phyloP scores from a whole-genome alignment of 345 rosid genomes.

The Eucalyptus curtisii region DNA sequence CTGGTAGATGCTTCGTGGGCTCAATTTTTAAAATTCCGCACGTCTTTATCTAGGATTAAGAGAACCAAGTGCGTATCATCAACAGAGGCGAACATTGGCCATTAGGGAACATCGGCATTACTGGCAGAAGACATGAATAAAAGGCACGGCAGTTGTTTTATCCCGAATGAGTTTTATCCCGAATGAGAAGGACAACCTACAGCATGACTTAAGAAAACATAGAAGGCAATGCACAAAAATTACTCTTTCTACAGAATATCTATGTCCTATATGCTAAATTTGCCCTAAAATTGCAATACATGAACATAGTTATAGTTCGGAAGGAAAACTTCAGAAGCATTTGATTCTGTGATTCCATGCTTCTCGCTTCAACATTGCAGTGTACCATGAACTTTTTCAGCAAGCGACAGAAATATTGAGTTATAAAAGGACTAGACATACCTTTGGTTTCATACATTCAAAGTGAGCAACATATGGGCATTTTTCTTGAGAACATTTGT shows the following conservation, averaged over 20 bases:
- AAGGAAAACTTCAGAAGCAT: too few species aligned
- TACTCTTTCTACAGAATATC: neutral
- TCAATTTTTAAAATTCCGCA: neutral
- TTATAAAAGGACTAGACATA: too few species aligned
- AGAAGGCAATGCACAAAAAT: too few species aligned
- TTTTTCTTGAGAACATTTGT: too few species aligned
- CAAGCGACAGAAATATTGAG: too few species aligned
- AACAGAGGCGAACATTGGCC: neutral
- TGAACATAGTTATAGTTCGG: neutral
- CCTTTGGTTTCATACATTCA: too few species aligned
- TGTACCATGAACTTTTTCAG: too few species aligned
- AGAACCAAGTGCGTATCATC: neutral
- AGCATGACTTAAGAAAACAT: too few species aligned
- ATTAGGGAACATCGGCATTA: neutral
- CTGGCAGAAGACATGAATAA: neutral
- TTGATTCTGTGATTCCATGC: too few species aligned
- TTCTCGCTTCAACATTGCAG: too few species aligned
- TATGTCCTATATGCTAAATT: neutral
- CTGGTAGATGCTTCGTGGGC: neutral
- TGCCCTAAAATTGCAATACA: neutral
- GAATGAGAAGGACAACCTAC: neutral
- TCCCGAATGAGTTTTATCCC: neutral
- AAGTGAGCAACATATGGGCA: too few species aligned
- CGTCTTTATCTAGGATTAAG: neutral
- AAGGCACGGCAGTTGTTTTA: too few species aligned